phyloP scores from a whole-genome alignment of 2,329 filamentous ascomycete species.

The Aspergillus quadrilineatus region DNA sequence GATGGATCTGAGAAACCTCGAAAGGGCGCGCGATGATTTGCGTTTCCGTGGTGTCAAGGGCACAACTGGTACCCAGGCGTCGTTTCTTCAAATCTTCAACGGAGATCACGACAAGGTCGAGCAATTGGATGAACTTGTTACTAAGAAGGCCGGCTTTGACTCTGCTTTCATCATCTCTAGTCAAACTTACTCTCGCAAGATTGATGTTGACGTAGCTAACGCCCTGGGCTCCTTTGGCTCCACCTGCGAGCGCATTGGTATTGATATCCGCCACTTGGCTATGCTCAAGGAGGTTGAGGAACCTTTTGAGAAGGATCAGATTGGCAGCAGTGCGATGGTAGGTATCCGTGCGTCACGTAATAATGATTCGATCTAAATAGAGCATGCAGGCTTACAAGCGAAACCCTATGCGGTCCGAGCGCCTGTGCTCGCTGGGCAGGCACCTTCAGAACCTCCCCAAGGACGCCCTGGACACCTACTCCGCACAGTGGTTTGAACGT shows the following conservation, averaged over 20 bases:
- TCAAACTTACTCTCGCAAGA: conserved; percentile 76
- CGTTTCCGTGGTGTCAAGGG: conserved; percentile 73
- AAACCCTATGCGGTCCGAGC: conserved; percentile 57
- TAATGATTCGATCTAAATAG: conserved; percentile 17
- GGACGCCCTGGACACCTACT: conserved; percentile 65
- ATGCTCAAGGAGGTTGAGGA: conserved; percentile 81
- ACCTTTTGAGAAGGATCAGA: conserved; percentile 77
- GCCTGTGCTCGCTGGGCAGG: conserved; percentile 59
- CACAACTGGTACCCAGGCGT: conserved; percentile 76
- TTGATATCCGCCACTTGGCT: conserved; percentile 72
- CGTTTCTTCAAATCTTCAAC: conserved; percentile 69
- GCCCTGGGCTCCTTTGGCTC: conserved; percentile 76
- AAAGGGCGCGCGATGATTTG: conserved; percentile 66
- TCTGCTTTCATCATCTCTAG: conserved; percentile 64
- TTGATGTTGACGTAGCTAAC: conserved; percentile 78
- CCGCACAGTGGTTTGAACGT: conserved; percentile 74
- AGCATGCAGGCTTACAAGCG: conserved; percentile 64
- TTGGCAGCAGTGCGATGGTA: conserved; percentile 64
- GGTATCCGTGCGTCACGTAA: conserved; percentile 4
- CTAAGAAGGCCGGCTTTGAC: conserved; percentile 64
- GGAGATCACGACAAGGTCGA: conserved; percentile 61
- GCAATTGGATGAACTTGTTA: conserved; percentile 62
- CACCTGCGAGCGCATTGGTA: conserved; percentile 72
- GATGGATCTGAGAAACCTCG: conserved; percentile 72
- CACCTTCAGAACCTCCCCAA: conserved; percentile 55